These are phyloP conservation scores for Camillea tinctor DNA, from an alignment of 2,329 filamentous ascomycete species.

Conservation along the genomic window DNA sequence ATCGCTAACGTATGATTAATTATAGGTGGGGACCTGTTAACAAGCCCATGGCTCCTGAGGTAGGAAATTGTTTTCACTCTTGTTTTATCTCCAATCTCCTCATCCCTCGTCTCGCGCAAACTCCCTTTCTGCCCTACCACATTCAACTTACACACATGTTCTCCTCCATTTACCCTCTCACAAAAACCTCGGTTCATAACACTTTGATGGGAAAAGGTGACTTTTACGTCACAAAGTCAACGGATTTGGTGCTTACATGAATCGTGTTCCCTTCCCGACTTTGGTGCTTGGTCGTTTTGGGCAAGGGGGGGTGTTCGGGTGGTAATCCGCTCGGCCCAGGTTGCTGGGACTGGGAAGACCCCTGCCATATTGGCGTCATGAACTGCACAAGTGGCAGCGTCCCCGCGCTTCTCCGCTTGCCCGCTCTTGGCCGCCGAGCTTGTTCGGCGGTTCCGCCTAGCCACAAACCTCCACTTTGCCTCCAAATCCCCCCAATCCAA, in stretches of 20 bases:
- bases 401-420: background rate
- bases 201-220: background rate
- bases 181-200: background rate
- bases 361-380: background rate
- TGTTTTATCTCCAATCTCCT: too few relatives aligned
- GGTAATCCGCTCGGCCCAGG: conserved; percentile 7
- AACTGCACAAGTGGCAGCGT: background rate
- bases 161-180: background rate
- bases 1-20: conserved; percentile 28
- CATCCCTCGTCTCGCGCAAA: too few relatives aligned
- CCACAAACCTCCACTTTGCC: too few relatives aligned
- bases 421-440: background rate
- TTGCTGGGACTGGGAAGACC: conserved; percentile 3
- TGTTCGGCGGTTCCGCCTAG: background rate
- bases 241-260: background rate
- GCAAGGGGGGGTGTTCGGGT: conserved; percentile 8
- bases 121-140: too few relatives aligned
- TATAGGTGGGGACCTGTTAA: conserved; percentile 90
- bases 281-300: background rate
- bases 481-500: background rate
- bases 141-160: background rate
- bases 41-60: conserved; percentile 96
- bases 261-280: background rate
- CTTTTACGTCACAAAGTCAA: background rate
- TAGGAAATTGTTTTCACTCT: conserved; percentile 51